These are phyloP conservation scores for Mangifera indica DNA, from an alignment of 345 rosid species.

Conservation along the genomic window DNA sequence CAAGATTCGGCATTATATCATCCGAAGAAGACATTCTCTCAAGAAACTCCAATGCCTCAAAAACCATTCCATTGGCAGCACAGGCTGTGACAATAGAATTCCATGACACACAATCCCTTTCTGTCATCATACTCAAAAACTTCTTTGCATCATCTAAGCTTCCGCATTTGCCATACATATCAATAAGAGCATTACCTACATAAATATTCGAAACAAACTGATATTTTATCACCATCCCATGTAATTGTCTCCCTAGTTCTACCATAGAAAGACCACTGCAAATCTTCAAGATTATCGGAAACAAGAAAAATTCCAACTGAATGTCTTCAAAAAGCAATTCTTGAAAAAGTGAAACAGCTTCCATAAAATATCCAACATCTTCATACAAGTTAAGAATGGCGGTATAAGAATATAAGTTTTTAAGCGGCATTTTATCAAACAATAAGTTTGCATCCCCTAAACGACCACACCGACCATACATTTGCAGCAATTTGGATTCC, in stretches of 20 bases:
- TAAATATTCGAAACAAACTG: slow-evolving; percentile 35
- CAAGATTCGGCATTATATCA: slow-evolving; percentile 40
- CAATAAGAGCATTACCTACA: slow-evolving; percentile 51
- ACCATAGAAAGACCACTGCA: slow-evolving; percentile 42
- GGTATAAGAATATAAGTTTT: slow-evolving; percentile 52
- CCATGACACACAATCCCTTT: slow-evolving; percentile 55
- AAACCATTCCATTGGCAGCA: slow-evolving; percentile 44
- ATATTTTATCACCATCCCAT: slow-evolving; percentile 41
- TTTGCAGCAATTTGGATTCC: slow-evolving; percentile 60
- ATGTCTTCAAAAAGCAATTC: slow-evolving; percentile 33
- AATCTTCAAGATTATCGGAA: slow-evolving; percentile 45
- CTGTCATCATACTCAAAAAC: slow-evolving; percentile 33
- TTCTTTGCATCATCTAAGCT: slow-evolving; percentile 44
- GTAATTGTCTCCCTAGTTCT: slow-evolving; percentile 45
- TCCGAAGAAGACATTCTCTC: slow-evolving; percentile 36
- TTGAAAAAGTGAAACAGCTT: slow-evolving; percentile 35
- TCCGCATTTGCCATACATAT: slow-evolving; percentile 56
- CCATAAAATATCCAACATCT: slow-evolving; percentile 36
- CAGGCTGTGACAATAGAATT: slow-evolving; percentile 54
- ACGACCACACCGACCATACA: slow-evolving; percentile 42
- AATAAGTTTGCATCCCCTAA: slow-evolving; percentile 34
- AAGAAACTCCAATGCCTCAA: slow-evolving; percentile 36
- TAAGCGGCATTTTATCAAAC: slow-evolving; percentile 46
- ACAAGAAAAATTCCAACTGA: slow-evolving; percentile 41
- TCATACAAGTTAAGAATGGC: slow-evolving; percentile 45